Conservation (phyloP, 2,329 filamentous ascomycete species). For the Colletotrichum aenigma region DNA sequence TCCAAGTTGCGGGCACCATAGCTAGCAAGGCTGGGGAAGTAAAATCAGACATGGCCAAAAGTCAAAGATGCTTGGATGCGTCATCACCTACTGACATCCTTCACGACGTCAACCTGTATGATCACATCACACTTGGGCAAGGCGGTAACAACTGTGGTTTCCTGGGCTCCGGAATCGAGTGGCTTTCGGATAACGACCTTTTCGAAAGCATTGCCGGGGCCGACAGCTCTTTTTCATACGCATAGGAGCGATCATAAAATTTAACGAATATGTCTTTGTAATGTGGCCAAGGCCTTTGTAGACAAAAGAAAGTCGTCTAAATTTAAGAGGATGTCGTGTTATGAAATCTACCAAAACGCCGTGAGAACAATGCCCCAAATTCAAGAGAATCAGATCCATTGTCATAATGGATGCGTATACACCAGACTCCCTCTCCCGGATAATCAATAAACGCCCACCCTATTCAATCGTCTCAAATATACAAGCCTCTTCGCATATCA, state of each 20-base stretch:
- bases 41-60: fast-evolving
- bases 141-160: neutral
- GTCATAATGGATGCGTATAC: neutral
- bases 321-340: neutral
- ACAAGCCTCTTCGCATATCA: neutral
- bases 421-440: neutral
- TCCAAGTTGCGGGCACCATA: neutral
- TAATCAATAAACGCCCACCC: neutral
- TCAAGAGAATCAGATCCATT: neutral
- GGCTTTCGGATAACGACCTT: neutral
- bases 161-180: neutral
- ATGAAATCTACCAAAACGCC: neutral
- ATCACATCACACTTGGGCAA: neutral
- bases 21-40: fast-evolving
- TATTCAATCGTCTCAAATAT: neutral
- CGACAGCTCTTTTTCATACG: neutral
- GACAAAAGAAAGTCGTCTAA: neutral
- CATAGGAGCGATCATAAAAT: neutral
- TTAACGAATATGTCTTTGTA: neutral
- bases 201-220: neutral
- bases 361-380: neutral
- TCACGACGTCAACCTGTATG: neutral
- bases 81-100: neutral
- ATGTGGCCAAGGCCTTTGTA: neutral
- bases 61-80: neutral